These are phyloP conservation scores for Barnettozyma sucrosica DNA, from an alignment of 805 yeast species.

Conservation along the genomic window DNA sequence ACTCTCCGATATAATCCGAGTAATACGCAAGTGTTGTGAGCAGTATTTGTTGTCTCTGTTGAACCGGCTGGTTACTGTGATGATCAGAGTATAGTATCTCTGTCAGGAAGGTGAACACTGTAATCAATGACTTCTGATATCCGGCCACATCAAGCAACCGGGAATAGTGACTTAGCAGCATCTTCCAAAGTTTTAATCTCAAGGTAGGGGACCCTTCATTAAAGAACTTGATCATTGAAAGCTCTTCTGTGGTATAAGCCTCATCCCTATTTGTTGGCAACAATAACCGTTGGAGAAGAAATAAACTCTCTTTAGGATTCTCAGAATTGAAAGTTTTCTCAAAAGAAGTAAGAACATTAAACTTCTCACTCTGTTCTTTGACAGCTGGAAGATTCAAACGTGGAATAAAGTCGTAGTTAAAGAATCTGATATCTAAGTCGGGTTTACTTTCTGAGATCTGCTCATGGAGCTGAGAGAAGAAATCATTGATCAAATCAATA, in stretches of 20 bases:
- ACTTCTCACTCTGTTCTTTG: conserved; percentile 59
- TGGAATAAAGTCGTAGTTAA: conserved; percentile 59
- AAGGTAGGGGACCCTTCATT: conserved; percentile 57
- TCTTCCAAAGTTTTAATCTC: conserved; percentile 69
- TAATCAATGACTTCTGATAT: conserved; percentile 45
- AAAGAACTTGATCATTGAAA: conserved; percentile 58
- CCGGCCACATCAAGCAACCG: conserved; percentile 27
- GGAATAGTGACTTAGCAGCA: conserved; percentile 53
- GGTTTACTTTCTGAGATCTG: conserved; percentile 12
- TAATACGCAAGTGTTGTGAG: conserved; percentile 48
- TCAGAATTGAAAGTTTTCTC: conserved; percentile 30
- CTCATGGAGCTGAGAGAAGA: conserved; percentile 22
- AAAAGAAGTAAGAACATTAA: conserved; percentile 63
- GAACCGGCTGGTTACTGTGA: conserved; percentile 21
- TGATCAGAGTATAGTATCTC: conserved; percentile 28
- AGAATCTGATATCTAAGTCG: conserved; percentile 34
- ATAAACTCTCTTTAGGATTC: conserved; percentile 25
- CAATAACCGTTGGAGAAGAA: conserved; percentile 42
- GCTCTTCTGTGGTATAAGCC: conserved; percentile 29
- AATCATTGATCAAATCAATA: conserved; percentile 25
- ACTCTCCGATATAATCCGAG: conserved; percentile 42
- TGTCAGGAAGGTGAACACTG: conserved; percentile 41
- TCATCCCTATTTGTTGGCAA: conserved; percentile 18
- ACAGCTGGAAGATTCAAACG: conserved; percentile 44
- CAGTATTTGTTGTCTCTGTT: conserved; percentile 37